Conservation (phyloP, 2,329 filamentous ascomycete species). For the Apiospora sp. region DNA sequence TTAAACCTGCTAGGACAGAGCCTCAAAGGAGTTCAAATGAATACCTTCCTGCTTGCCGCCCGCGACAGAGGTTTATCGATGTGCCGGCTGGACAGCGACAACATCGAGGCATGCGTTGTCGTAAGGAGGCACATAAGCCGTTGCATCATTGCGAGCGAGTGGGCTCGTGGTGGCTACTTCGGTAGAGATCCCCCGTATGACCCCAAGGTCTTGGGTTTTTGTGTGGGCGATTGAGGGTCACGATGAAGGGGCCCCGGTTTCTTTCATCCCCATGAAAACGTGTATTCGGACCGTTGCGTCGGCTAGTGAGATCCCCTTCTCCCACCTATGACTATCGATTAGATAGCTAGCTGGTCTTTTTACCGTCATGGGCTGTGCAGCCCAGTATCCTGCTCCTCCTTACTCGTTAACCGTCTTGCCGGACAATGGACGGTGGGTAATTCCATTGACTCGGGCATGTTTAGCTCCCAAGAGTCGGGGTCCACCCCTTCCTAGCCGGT, state of each 20-base stretch:
- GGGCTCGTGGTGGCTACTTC: not conserved
- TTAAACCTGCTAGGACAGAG: not conserved
- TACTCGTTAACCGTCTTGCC: conserved; percentile 1
- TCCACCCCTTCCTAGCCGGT: not conserved
- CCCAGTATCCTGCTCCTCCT: not conserved
- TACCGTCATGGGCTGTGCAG: not conserved
- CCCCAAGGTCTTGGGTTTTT: not conserved
- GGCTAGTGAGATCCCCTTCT: not conserved
- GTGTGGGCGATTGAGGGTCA: not conserved
- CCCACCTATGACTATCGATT: not conserved
- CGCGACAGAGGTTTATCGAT: not conserved
- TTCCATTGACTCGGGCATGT: not conserved
- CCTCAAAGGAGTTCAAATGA: not conserved
- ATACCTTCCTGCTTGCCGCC: not conserved
- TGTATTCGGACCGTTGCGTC: conserved; percentile 12
- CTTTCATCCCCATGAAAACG: not conserved
- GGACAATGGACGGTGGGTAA: not conserved
- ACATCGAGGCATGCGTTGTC: not conserved
- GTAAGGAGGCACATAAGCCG: not conserved
- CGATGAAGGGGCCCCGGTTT: not conserved
- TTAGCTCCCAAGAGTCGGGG: not conserved
- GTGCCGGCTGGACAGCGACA: not conserved
- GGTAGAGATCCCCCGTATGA: not conserved
- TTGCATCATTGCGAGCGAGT: not conserved
- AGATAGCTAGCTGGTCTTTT: not conserved